Evolutionary conservation across 768 basidiomycete genomes (phyloP).

Genomic region (Flagelloscypha sp.): DNA sequence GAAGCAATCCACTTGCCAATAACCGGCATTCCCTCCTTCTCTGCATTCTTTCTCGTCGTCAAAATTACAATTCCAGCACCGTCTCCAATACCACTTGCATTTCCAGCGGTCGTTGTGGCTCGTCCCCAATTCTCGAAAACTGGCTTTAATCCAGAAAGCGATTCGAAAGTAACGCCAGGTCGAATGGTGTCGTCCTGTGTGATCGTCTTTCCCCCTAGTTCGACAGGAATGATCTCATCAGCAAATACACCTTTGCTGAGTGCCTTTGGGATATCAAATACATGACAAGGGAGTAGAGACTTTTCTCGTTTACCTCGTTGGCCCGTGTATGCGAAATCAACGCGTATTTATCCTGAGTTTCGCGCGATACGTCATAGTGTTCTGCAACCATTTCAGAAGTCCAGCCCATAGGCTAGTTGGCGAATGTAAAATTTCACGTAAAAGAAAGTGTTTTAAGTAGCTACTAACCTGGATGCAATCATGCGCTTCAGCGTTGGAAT

Average conservation of each 20-base stretch:
- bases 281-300: neutral
- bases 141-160: slow-evolving; percentile 72
- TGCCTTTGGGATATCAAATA: slow-evolving; percentile 33
- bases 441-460: neutral
- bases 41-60: slow-evolving; percentile 71
- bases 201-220: slow-evolving; percentile 56
- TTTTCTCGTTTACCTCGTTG: slow-evolving; percentile 44
- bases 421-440: neutral
- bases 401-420: slow-evolving; percentile 83
- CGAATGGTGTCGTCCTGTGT: slow-evolving; percentile 85
- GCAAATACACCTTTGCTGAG: slow-evolving; percentile 64
- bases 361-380: slow-evolving; percentile 65
- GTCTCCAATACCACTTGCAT: slow-evolving; percentile 86
- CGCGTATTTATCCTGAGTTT: slow-evolving; percentile 86
- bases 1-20: slow-evolving; percentile 78
- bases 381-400: slow-evolving; percentile 88
- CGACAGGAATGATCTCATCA: slow-evolving; percentile 85
- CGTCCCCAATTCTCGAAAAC: slow-evolving; percentile 79
- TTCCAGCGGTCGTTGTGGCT: slow-evolving; percentile 69
- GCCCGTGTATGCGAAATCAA: slow-evolving; percentile 82
- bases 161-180: slow-evolving; percentile 70
- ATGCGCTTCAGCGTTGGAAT: slow-evolving; percentile 51
- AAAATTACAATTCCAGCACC: slow-evolving; percentile 83
- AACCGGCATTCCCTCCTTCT: slow-evolving; percentile 68
- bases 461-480: slow-evolving; percentile 63